Conservation (phyloP, 768 basidiomycete species). For the Boletellus sp. region DNA sequence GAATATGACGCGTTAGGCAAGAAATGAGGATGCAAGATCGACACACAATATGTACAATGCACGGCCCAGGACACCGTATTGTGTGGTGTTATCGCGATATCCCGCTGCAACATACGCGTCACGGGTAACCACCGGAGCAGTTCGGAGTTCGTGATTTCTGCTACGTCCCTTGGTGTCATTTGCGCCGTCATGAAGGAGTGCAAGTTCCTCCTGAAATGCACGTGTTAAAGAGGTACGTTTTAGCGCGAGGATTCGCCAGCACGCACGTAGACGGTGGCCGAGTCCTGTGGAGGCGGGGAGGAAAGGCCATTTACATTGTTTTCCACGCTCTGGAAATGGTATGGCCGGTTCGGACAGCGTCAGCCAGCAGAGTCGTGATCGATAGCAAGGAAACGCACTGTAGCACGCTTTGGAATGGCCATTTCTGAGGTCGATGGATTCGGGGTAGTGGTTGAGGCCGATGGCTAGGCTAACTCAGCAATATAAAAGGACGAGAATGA, state of each 20-base stretch:
- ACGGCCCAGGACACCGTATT: slow-evolving; percentile 64
- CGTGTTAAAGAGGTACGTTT: neutral
- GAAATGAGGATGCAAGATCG: neutral
- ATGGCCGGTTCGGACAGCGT: neutral
- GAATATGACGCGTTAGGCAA: neutral
- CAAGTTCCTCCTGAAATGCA: slow-evolving; percentile 28
- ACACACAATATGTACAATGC: slow-evolving; percentile 44
- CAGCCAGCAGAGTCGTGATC: neutral
- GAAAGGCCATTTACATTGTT: slow-evolving; percentile 2
- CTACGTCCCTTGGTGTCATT: slow-evolving; percentile 22
- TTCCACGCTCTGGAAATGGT: slow-evolving; percentile 9
- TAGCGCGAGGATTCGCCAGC: neutral
- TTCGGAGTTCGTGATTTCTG: slow-evolving; percentile 33
- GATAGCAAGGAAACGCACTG: slow-evolving; percentile 9
- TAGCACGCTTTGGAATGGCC: slow-evolving; percentile 9
- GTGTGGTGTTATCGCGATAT: slow-evolving; percentile 36
- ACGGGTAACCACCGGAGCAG: slow-evolving; percentile 51
- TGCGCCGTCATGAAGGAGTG: slow-evolving; percentile 27
- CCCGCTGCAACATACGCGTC: slow-evolving; percentile 42
- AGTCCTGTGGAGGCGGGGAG: slow-evolving; percentile 3
- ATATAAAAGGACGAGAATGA: slow-evolving; percentile 2
- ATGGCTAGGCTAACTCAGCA: slow-evolving; percentile 12
- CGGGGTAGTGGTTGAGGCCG: slow-evolving; percentile 1
- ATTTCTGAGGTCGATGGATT: slow-evolving; percentile 9
- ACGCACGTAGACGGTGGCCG: slow-evolving; percentile 23